Base-by-base conservation (phyloP, 2,329 filamentous ascomycete genomes). In the Tolypocladium nubicola region DNA sequence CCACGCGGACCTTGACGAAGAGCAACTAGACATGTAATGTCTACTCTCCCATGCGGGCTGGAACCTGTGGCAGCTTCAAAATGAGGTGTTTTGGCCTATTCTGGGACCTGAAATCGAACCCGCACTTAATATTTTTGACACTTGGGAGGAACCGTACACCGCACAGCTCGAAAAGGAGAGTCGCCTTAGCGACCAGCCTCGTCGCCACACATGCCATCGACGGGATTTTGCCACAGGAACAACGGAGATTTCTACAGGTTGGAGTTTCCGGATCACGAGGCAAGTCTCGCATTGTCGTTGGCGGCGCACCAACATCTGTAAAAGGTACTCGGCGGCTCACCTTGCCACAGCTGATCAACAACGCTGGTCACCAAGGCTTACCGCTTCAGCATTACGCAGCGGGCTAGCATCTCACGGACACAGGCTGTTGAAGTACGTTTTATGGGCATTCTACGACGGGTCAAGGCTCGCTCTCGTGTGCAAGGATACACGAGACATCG, bases 11-110 rank as follows among this genome's bases (percentile, higher is more conserved):
- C 55, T 69, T 35, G 54, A 60, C 26, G 58, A 62, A 19, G 67
- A 68, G 11, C 64, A 67, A 41, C 49, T 67, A 14, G 63, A 62
- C 21, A 61, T 68, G 26, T 70, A 58, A 63, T 14, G 9, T 19
- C 30, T 49, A n/a, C 14, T 11, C 6, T 26, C 21, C 52, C 26
- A 13, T 14, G 9, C 38, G 10, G 13, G 23, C 10, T 16, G 16
- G 47, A 35, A 11, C 11, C 9, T 35, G 30, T 30, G 16, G 30
- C 19, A 52, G 33, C 4, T 19, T 35, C 30, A 37, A 21, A 37
- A 19, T 10, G 19, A 21, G 23, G 7, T 30, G 26, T 19, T 49
- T 49, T 49, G 45, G 26, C 26, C 45, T 30, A 13, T 26, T 19
- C 16, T 19, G 40, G 26, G 23, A 30, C 16, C 45, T 49, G 14